Conservation (phyloP, 2,329 filamentous ascomycete genomes). For the Colletotrichum camelliae region DNA sequence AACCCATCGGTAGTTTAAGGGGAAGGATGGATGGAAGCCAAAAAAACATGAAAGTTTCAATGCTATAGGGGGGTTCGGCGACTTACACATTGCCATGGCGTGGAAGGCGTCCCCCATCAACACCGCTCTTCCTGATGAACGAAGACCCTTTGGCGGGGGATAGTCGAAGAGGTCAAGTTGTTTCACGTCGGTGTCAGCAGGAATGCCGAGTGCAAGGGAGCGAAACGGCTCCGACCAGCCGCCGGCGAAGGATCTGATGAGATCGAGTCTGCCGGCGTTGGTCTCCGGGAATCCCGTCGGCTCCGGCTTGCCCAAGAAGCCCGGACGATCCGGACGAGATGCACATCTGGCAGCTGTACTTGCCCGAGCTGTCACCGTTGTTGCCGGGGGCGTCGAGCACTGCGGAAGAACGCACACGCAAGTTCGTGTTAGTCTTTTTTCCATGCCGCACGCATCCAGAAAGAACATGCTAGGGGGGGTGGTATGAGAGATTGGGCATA, state of each 20-base stretch:
- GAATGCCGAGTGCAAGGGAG: conserved; percentile 44
- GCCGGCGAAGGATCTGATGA: conserved; percentile 48
- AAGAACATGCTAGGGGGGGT: background rate
- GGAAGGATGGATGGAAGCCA: background rate
- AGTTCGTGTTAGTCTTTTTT: background rate
- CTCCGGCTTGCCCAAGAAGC: conserved; percentile 33
- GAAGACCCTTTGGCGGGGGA: conserved; percentile 41
- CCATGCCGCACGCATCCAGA: background rate
- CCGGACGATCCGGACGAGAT: conserved; percentile 50
- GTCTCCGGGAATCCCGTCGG: conserved; percentile 45
- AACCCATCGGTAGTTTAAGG: background rate
- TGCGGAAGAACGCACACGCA: conserved; percentile 23
- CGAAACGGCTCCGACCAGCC: conserved; percentile 57
- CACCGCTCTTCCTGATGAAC: conserved; percentile 44
- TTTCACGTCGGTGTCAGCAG: conserved; percentile 46
- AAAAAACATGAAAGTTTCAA: background rate
- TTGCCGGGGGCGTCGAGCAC: conserved; percentile 56
- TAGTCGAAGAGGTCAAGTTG: conserved; percentile 54
- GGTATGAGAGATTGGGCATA: background rate
- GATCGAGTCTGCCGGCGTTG: conserved; percentile 39
- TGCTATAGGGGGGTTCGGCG: background rate
- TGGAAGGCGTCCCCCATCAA: conserved; percentile 62
- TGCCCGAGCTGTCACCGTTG: conserved; percentile 28
- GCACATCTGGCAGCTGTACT: conserved; percentile 54
- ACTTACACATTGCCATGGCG: conserved; percentile 65